These are phyloP conservation scores for Microdochium paspali DNA, from an alignment of 2,329 filamentous ascomycete species.

Conservation along the genomic window DNA sequence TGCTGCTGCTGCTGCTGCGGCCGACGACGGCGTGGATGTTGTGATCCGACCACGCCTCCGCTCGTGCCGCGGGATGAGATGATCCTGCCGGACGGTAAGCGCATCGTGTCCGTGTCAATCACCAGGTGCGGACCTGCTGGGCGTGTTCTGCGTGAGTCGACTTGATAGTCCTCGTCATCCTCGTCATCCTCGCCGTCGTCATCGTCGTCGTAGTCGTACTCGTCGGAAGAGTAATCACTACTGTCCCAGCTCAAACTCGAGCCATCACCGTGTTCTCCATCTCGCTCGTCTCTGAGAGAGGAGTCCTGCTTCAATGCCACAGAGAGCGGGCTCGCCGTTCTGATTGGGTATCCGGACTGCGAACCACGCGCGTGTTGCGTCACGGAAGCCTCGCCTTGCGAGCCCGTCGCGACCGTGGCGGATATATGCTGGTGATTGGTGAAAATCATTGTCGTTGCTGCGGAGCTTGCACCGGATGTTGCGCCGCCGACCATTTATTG, in stretches of 20 bases:
- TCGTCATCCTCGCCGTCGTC: no score
- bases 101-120: conserved; percentile 1
- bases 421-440: not conserved
- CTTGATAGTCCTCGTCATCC: not conserved
- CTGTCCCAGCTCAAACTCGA: not conserved
- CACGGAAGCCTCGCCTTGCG: not conserved
- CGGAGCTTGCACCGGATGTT: not conserved
- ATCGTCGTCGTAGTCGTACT: not conserved
- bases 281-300: not conserved
- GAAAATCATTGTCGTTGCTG: not conserved
- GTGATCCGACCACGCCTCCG: not conserved
- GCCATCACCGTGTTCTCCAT: not conserved
- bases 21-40: no score
- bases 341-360: not conserved
- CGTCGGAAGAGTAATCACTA: not conserved
- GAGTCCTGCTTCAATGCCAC: not conserved
- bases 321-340: not conserved
- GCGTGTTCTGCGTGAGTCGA: not conserved
- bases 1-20: not conserved
- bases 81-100: conserved; percentile 2
- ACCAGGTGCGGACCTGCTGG: not conserved
- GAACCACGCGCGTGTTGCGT: not conserved
- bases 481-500: not conserved
- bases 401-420: not conserved
- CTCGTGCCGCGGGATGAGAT: conserved; percentile 1